Conservation (phyloP, 2,329 filamentous ascomycete species). For the Sphaerulina musiva region DNA sequence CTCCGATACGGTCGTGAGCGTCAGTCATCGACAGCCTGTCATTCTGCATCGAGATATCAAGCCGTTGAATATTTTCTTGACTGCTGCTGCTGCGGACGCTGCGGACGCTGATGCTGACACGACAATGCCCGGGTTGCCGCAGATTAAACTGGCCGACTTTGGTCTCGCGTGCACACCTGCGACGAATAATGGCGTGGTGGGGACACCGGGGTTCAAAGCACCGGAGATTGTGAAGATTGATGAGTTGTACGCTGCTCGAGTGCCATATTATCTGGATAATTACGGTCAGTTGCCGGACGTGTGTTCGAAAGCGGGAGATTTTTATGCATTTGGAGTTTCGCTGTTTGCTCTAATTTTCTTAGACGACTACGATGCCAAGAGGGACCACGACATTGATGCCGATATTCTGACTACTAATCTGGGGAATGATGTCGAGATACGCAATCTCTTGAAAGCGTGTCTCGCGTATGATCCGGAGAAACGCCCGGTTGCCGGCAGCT, state of each 20-base stretch:
- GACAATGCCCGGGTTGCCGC: conserved; percentile 7
- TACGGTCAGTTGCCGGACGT: conserved; percentile 5
- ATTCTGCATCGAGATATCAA: conserved; percentile 15
- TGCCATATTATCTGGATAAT: conserved; percentile 1
- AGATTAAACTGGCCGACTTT: conserved; percentile 10
- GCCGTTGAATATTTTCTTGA: conserved; percentile 12
- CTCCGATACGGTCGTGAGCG: neutral
- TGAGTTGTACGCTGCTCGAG: conserved; percentile 12
- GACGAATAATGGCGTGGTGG: conserved; percentile 6
- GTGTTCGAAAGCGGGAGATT: conserved; percentile 20
- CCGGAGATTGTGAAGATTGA: conserved; percentile 21
- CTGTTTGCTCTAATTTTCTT: conserved; percentile 20
- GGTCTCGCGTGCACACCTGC: conserved; percentile 6
- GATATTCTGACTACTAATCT: conserved; percentile 1
- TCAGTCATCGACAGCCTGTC: conserved; percentile 3
- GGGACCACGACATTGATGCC: neutral
- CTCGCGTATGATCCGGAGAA: neutral
- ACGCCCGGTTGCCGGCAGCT: neutral
- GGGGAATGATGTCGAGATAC: neutral
- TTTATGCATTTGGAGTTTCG: conserved; percentile 25
- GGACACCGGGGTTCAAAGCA: conserved; percentile 8
- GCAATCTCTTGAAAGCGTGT: conserved; percentile 3
- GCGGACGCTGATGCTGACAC: neutral
- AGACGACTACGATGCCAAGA: neutral
- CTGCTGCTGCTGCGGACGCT: neutral